These are phyloP conservation scores for Diddensiella caesifluorescens DNA, from an alignment of 805 yeast species.

Conservation along the genomic window DNA sequence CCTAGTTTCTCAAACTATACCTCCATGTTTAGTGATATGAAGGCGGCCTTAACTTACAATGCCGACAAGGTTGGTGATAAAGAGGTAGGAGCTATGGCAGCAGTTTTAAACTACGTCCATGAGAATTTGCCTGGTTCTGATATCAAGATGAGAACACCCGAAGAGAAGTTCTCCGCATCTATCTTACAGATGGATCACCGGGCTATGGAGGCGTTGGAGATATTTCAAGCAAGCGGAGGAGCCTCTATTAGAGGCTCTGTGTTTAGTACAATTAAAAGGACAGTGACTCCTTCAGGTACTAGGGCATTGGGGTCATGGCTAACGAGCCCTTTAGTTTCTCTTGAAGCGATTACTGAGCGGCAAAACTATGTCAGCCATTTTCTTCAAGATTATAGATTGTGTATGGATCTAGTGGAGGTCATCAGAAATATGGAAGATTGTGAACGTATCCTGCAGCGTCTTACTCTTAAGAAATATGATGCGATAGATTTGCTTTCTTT, in stretches of 20 bases:
- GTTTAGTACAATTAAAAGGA: constrained; percentile 61
- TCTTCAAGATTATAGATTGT: constrained; percentile 35
- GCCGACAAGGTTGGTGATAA: constrained; percentile 22
- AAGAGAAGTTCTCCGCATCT: constrained; percentile 45
- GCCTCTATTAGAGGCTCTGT: constrained; percentile 63
- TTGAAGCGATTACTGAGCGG: constrained; percentile 50
- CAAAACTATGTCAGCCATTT: constrained; percentile 48
- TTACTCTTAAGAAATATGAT: constrained; percentile 38
- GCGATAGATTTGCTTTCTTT: constrained; percentile 42
- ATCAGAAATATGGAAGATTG: constrained; percentile 51
- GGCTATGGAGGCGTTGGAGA: constrained; percentile 45
- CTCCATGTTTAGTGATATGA: constrained; percentile 37
- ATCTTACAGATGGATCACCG: constrained; percentile 70
- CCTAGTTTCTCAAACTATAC: constrained; percentile 37
- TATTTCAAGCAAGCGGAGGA: constrained; percentile 43
- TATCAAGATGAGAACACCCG: constrained; percentile 63
- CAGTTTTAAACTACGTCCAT: constrained; percentile 60
- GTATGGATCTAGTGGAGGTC: constrained; percentile 55
- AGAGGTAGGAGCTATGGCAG: constrained; percentile 57
- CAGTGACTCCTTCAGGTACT: constrained; percentile 78
- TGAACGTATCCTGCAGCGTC: constrained; percentile 32
- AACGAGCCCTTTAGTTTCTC: constrained; percentile 66
- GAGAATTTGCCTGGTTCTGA: constrained; percentile 67
- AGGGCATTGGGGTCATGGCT: constrained; percentile 78
- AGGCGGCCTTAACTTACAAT: constrained; percentile 14